Percentiles rank a stretch among this genome's conserved stretches.
These are phyloP conservation scores for Thyridium curvatum DNA, from an alignment of 2,329 filamentous ascomycete genomes.

Conservation along the genomic window DNA sequence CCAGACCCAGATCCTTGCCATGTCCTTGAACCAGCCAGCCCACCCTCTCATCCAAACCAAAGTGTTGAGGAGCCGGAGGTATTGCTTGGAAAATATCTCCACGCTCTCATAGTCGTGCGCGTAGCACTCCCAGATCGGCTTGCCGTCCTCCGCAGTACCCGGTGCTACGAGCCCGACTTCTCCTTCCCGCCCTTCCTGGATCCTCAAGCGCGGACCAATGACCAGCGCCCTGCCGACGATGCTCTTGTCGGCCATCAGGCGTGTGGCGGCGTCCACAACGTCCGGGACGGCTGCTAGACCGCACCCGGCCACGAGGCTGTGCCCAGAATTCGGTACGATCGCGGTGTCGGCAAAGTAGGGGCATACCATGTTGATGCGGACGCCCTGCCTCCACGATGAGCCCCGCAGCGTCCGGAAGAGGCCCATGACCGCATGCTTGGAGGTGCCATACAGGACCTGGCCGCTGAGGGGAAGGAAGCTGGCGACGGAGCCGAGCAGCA, in stretches of 20 bases:
- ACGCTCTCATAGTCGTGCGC: slow-evolving; percentile 50
- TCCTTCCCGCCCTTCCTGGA: slow-evolving; percentile 31
- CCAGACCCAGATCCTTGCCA: slow-evolving; percentile 11
- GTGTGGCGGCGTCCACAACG: slow-evolving; percentile 56
- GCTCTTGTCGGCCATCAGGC: slow-evolving; percentile 50
- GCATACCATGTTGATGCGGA: slow-evolving; percentile 59
- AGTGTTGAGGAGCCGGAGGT: slow-evolving; percentile 47
- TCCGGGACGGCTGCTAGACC: slow-evolving; percentile 46
- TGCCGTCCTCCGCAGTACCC: slow-evolving; percentile 2
- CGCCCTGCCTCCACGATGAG: slow-evolving; percentile 38
- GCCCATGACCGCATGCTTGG: slow-evolving; percentile 61
- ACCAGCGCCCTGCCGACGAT: slow-evolving; percentile 51
- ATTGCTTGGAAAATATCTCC: slow-evolving; percentile 48
- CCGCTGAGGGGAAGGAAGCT: slow-evolving; percentile 36
- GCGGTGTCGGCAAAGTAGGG: slow-evolving; percentile 60
- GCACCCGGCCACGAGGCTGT: slow-evolving; percentile 54
- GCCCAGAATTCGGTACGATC: slow-evolving; percentile 39
- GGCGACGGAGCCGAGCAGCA: slow-evolving; percentile 58
- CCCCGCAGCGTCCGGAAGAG: slow-evolving; percentile 53
- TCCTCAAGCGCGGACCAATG: slow-evolving; percentile 48
- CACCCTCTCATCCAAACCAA: slow-evolving; percentile 44
- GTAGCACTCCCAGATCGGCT: slow-evolving; percentile 54
- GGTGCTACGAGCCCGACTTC: slow-evolving; percentile 10
- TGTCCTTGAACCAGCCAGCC: slow-evolving; percentile 38
- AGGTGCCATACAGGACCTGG: slow-evolving; percentile 46